Evolutionary conservation across 2,329 filamentous ascomycete genomes (phyloP), one percentile per base, ranked within the genome.

Genomic region (Daldinia eschscholtzii): DNA sequence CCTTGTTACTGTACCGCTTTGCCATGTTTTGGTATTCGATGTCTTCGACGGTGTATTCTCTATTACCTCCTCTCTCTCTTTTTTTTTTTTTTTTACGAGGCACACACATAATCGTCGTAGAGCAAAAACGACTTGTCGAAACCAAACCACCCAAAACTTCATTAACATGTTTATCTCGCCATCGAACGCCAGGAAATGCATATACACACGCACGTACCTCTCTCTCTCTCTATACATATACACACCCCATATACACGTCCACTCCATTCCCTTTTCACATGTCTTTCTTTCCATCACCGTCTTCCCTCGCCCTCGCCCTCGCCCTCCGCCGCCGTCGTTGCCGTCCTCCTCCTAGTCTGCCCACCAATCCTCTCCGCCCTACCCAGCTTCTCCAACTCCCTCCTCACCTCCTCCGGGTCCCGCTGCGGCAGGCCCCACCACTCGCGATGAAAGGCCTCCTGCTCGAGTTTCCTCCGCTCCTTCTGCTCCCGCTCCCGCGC

Each of bases 401-500:
- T 77, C 68, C 82, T 80, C 65, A 82, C 79, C 70, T 82, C 82
- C 73, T 86, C 82, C 70, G 85, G 81, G 70, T 88, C 87, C 73
- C 84, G 83, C 74, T 86, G 83, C 10, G 87, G 87, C 72, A 91
- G 75, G 4, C 88, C 88, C 89, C 89, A 91, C 89, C 89, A 91
- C 81, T 90, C 89, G 67, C 88, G 80, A 77, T 90, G 83, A 68
- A 91, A 91, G 52, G 85, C 84, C 79, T 91, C 88, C 81, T 91
- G 89, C 75, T 89, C 88, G 60, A 83, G 81, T 71, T 87, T 86
- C 74, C 88, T 83, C 67, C 82, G 82, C 62, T 87, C 85, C 75
- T 90, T 89, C 70, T 86, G 85, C 80, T 93, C 90, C 41, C 89
- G 83, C 80, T 91, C 89, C 64, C 83, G 83, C 74, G 89, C 87